Evolutionary conservation across 192 early-diverging fungal species (phyloP), one percentile per base, ranked within the genome.

Genomic region (Coemansia sp.): DNA sequence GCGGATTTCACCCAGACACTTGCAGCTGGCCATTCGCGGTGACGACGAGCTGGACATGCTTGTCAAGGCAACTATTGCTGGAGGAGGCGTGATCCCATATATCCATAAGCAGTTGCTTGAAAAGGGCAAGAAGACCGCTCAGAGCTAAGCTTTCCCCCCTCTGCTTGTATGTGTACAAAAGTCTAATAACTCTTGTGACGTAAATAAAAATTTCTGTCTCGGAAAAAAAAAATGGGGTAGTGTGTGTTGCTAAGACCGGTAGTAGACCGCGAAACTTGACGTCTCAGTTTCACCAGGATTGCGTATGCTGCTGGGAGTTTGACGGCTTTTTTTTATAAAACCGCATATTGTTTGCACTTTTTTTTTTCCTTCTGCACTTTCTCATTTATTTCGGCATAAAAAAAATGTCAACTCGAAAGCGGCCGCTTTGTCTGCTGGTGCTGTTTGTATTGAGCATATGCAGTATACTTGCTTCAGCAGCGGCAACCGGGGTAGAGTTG

Each of bases 1-100:
- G 76, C 82, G 92, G 53, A 94, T 94, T 55, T 90, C 87, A 20
- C 92, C 92, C 26, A 79, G 92, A 56, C 92, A 94, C 68, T 64
- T 94, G 66, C 92, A 94, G 66, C 71, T 94, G 12, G 92, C 92
- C 44, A 94, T 94, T 64, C 85, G 92, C 42, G 90, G 90, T 46
- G 92, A 94, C 69, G 92, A 94, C 66, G 92, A 94, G 65, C 81
- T 94, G 53, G 90, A 94, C 62, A 71, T 85, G 39, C 79, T 94
- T 56, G 90, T 94, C 72, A 85, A 87, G 54, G 91, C 90, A 31
- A 94, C 91, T 23, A 94, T 93, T 67, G 89, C 91, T 18, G 90
- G 90, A 51, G 92, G 92, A 70, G 88, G 87, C 81, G 89, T 90
- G 30, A 78, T 90, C 41, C 88, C 88, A 53, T 60, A 79, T 40